These are phyloP conservation scores for Xerocomus potaroensis DNA, from an alignment of 768 basidiomycete species.

Conservation along the genomic window DNA sequence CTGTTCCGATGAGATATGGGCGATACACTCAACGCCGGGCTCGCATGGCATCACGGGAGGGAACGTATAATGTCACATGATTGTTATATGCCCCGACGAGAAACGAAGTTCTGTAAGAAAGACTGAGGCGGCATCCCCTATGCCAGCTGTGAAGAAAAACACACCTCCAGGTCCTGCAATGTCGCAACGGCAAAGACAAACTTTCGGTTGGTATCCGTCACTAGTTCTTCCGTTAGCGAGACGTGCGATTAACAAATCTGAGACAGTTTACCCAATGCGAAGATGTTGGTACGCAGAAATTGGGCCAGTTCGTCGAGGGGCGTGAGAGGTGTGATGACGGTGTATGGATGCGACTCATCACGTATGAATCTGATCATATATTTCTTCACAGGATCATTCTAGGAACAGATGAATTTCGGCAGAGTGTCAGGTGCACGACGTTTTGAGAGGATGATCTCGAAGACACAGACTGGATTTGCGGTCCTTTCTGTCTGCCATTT, in stretches of 20 bases:
- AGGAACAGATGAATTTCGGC: background rate
- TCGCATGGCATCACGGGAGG: background rate
- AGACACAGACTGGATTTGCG: constrained; percentile 59
- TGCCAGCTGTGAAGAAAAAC: background rate
- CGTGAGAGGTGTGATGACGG: constrained; percentile 75
- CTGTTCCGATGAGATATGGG: background rate
- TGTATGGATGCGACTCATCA: constrained; percentile 60
- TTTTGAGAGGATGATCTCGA: background rate
- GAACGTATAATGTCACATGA: constrained; percentile 1
- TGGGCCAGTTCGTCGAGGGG: constrained; percentile 76
- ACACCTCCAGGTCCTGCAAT: constrained; percentile 62
- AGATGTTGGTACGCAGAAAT: constrained; percentile 69
- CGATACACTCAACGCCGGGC: background rate
- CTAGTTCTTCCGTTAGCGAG: constrained; percentile 36
- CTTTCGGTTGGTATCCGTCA: constrained; percentile 78
- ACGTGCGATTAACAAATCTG: background rate
- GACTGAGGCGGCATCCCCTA: background rate
- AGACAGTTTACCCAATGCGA: constrained; percentile 64
- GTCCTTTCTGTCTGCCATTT: constrained; percentile 75
- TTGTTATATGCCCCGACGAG: constrained; percentile 24
- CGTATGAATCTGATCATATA: constrained; percentile 78
- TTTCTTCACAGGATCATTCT: constrained; percentile 68
- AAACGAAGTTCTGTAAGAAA: constrained; percentile 24
- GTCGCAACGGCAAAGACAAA: constrained; percentile 84
- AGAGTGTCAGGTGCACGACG: background rate